Evolutionary conservation across 1,139 yeast genomes (phyloP).

Genomic region (Candida buenavistaensis): DNA sequence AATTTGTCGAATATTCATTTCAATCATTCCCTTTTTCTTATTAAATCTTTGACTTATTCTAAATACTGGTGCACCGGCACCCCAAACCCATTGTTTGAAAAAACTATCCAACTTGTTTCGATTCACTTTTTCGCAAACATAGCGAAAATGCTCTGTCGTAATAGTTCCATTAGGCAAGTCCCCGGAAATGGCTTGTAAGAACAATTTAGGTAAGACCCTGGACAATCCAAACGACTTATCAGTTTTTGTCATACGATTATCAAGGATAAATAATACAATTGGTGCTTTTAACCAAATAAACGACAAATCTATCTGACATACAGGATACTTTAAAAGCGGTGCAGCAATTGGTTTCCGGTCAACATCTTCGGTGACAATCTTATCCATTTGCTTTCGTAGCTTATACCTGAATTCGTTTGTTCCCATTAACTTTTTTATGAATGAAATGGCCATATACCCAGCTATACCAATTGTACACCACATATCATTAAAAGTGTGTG

Average conservation of each 20-base stretch:
- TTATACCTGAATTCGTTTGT: conserved; percentile 75
- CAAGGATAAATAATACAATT: conserved; percentile 77
- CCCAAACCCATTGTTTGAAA: conserved; percentile 91
- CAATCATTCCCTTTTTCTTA: conserved; percentile 90
- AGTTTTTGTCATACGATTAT: conserved; percentile 92
- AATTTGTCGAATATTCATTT: conserved; percentile 90
- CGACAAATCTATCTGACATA: conserved; percentile 57
- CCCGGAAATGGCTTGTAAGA: conserved; percentile 94
- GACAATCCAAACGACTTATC: conserved; percentile 91
- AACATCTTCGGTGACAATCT: conserved; percentile 69
- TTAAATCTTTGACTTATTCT: conserved; percentile 89
- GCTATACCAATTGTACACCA: conserved; percentile 93
- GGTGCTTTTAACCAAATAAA: conserved; percentile 83
- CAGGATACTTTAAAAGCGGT: conserved; percentile 67
- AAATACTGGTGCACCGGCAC: conserved; percentile 86
- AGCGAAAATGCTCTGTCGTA: conserved; percentile 82
- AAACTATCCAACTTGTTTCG: conserved; percentile 80
- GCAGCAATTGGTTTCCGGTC: conserved; percentile 80
- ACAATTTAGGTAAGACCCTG: conserved; percentile 87
- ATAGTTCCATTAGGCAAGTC: conserved; percentile 79
- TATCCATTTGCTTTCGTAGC: conserved; percentile 63
- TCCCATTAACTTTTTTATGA: conserved; percentile 74
- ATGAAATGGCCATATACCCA: conserved; percentile 77
- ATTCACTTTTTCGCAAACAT: conserved; percentile 91
- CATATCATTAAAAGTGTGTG: conserved; percentile 75